These are phyloP conservation scores for Candida maris DNA, from an alignment of 805 yeast species.

Conservation along the genomic window DNA sequence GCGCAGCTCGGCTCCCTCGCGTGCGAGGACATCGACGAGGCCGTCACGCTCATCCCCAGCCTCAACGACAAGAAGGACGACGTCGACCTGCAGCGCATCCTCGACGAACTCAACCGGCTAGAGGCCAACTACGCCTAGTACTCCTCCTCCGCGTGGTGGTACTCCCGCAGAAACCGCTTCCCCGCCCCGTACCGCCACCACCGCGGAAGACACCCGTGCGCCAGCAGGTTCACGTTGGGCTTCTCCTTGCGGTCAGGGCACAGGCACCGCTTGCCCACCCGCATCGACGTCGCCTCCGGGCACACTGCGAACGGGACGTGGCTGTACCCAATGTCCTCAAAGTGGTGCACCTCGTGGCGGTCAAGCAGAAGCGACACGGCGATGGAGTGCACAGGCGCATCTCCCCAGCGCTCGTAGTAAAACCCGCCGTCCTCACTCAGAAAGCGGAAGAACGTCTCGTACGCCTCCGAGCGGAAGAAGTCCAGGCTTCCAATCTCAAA, in stretches of 20 bases:
- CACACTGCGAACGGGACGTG: constrained; percentile 69
- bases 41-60: constrained; percentile 89
- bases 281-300: constrained; percentile 48
- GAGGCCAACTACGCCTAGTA: constrained; percentile 37
- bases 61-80: constrained; percentile 76
- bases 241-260: constrained; percentile 44
- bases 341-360: constrained; percentile 62
- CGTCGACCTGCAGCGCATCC: constrained; percentile 78
- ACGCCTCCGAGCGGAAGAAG: constrained; percentile 65
- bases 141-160: constrained; percentile 27
- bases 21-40: constrained; percentile 96
- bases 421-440: constrained; percentile 72
- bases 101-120: constrained; percentile 78
- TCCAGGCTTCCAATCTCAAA: constrained; percentile 73
- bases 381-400: constrained; percentile 84
- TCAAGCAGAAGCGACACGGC: constrained; percentile 61
- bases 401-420: constrained; percentile 92
- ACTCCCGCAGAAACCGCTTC: constrained; percentile 50
- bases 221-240: constrained; percentile 36
- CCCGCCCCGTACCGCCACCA: constrained; percentile 79
- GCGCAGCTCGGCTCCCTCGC: constrained; percentile 85
- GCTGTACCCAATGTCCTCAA: constrained; percentile 76
- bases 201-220: constrained; percentile 60
- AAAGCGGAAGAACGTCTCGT: constrained; percentile 56
- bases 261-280: constrained; percentile 56